Evolutionary conservation across 495 filamentous ascomycete species (phyloP).

Genomic region (Talaromyces nanjingensis): DNA sequence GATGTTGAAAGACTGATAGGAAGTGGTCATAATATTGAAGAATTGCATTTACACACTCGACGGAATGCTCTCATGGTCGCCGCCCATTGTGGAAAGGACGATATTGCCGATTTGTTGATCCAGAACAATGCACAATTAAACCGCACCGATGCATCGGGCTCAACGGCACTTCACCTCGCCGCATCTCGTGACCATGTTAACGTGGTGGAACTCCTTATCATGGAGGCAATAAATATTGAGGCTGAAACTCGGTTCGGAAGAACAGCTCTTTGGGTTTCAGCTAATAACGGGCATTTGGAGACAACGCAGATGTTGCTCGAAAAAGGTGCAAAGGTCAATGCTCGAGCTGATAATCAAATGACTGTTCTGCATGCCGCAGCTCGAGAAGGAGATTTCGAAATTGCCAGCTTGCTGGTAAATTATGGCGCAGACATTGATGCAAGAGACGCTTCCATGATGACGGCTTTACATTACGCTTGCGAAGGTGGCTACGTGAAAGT

Average conservation of each 20-base stretch:
- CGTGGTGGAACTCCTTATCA: slow-evolving; percentile 29
- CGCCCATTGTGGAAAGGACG: slow-evolving; percentile 39
- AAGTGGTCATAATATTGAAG: slow-evolving; percentile 31
- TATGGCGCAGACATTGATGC: slow-evolving; percentile 34
- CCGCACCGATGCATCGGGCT: slow-evolving; percentile 25
- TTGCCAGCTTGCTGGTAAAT: slow-evolving; percentile 25
- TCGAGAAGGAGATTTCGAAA: slow-evolving; percentile 26
- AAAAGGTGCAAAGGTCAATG: slow-evolving; percentile 14
- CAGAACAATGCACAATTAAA: slow-evolving; percentile 28
- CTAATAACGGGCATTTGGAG: slow-evolving; percentile 19
- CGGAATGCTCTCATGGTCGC: slow-evolving; percentile 39
- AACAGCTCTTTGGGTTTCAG: slow-evolving; percentile 9
- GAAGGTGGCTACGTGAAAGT: slow-evolving; percentile 25
- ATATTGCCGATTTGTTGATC: slow-evolving; percentile 34
- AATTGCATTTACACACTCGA: slow-evolving; percentile 25
- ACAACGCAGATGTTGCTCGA: slow-evolving; percentile 16
- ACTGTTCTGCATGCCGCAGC: slow-evolving; percentile 36
- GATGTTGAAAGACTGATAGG: slow-evolving; percentile 36
- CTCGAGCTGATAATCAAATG: slow-evolving; percentile 28
- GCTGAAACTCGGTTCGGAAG: slow-evolving; percentile 26
- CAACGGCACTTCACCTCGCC: slow-evolving; percentile 39
- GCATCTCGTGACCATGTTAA: slow-evolving; percentile 33
- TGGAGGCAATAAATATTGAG: slow-evolving; percentile 26
- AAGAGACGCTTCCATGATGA: slow-evolving; percentile 34
- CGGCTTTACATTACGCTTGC: slow-evolving; percentile 36